phyloP scores from a whole-genome alignment of 2,329 filamentous ascomycete genomes.

The Ascochyta pisi region DNA sequence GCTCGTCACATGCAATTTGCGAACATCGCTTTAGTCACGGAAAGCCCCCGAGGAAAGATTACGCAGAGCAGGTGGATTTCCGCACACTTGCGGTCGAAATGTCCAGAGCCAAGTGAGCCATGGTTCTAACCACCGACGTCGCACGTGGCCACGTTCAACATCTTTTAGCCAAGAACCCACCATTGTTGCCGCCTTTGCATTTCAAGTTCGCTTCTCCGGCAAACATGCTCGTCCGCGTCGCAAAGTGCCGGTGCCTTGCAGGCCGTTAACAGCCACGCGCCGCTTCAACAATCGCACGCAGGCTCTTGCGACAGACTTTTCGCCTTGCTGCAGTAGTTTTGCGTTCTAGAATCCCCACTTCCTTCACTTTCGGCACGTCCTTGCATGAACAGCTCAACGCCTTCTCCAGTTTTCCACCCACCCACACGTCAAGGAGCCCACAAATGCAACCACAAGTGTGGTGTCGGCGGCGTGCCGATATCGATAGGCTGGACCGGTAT shows the following conservation, averaged over 20 bases:
- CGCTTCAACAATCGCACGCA: not conserved
- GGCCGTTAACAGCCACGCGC: constrained; percentile 10
- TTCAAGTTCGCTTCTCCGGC: not conserved
- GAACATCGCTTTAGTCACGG: too few relatives aligned
- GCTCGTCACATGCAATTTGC: not conserved
- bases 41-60: not conserved
- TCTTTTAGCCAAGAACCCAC: constrained; percentile 2
- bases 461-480: constrained; percentile 17
- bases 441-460: not conserved
- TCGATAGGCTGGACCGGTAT: constrained; percentile 16
- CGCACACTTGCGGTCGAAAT: not conserved
- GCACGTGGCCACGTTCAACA: constrained; percentile 8
- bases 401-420: constrained; percentile 17
- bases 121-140: not conserved
- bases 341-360: constrained; percentile 14
- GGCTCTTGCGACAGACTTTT: constrained; percentile 14
- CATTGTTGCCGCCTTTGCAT: not conserved
- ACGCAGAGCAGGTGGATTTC: not conserved
- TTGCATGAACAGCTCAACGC: constrained; percentile 13
- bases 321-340: constrained; percentile 16
- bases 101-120: constrained; percentile 6
- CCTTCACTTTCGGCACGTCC: constrained; percentile 3
- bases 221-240: not conserved
- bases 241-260: constrained; percentile 17
- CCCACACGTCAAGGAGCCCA: constrained; percentile 6